Percentiles rank a stretch among this genome's conserved stretches.
These are phyloP conservation scores for Emergomyces africanus DNA, from an alignment of 2,329 filamentous ascomycete species.

Conservation along the genomic window DNA sequence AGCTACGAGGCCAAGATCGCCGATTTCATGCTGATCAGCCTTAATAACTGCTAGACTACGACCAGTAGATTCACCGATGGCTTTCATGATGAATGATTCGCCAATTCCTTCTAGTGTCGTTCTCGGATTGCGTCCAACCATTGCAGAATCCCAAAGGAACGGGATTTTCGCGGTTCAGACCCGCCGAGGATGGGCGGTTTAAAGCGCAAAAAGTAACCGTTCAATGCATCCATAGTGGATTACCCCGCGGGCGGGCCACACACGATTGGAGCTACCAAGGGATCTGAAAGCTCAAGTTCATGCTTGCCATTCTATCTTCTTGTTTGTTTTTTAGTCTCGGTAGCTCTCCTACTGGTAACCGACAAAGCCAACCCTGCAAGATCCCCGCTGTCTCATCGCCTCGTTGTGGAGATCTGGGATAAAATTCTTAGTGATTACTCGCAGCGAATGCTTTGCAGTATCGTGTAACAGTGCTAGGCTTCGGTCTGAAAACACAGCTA, in stretches of 20 bases:
- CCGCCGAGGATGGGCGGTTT: not conserved
- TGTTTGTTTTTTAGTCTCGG: not conserved
- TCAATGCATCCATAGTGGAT: not conserved
- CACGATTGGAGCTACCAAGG: not conserved
- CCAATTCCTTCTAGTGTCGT: slow-evolving; percentile 58
- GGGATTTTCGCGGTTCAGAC: not conserved
- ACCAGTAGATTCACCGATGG: slow-evolving; percentile 88
- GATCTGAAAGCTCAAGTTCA: not conserved
- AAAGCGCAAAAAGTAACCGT: not conserved
- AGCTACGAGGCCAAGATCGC: slow-evolving; percentile 85
- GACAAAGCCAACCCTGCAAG: not conserved
- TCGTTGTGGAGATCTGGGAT: not conserved
- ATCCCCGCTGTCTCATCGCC: not conserved
- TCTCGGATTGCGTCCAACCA: not conserved
- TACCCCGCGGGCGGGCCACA: not conserved
- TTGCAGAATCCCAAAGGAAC: not conserved
- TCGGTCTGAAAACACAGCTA: not conserved
- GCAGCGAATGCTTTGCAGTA: not conserved
- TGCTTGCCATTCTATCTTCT: not conserved
- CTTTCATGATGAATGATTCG: slow-evolving; percentile 97
- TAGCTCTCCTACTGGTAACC: slow-evolving; percentile 3
- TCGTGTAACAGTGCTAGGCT: not conserved
- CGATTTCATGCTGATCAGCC: slow-evolving; percentile 89
- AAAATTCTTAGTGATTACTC: not conserved
- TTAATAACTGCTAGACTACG: slow-evolving; percentile 83